Evolutionary conservation across 75 land plant species (phyloP), one percentile per base, ranked within the genome.

Genomic region (Azolla pinnata): DNA sequence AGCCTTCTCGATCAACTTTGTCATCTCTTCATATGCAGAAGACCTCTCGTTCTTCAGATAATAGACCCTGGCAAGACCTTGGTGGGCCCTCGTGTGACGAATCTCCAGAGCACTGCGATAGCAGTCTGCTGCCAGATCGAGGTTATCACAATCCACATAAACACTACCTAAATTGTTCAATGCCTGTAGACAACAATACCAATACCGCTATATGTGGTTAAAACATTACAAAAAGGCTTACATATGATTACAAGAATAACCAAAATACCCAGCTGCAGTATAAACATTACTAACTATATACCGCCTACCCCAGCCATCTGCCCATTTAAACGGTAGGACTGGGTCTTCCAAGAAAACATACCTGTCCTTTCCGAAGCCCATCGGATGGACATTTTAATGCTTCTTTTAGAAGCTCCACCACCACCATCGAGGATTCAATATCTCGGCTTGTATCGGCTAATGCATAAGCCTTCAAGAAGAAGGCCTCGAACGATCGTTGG

Each of bases 331-430:
- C 16, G 44, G 9, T 9, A 9, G 44, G 9, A 16, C 44, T 9
- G 9, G 44, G 9, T 9, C 44, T 40, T 40, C 9, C 16, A 40
- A 12, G 48, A 60, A 71, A 56, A 63, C 67, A 55, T 49, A 92
- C 97, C 96, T 92, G 96, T 18, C 97, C 97, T 63, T 92, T 92
- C 23, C 97, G 92, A 54, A 92, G 87, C 62, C 89, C 77, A 46
- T 92, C 97, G 24, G 96, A 92, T 32, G 97, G 97, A 59, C 97
- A 92, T 44, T 80, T 92, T 58, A 92, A 69, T 7, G 97, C 96
- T 57, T 92, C 89, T 76, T 88, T 84, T 23, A 92, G 86, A 31
- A 92, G 81, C 29, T 81, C 76, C 32, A 92, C 65, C 47, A 88
- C 86, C 61, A 65, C 69, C 1, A 70, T 57, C n/a, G 96, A 82